Base-by-base conservation (phyloP, 306 rosid genomes). In the Casuarina glauca region DNA sequence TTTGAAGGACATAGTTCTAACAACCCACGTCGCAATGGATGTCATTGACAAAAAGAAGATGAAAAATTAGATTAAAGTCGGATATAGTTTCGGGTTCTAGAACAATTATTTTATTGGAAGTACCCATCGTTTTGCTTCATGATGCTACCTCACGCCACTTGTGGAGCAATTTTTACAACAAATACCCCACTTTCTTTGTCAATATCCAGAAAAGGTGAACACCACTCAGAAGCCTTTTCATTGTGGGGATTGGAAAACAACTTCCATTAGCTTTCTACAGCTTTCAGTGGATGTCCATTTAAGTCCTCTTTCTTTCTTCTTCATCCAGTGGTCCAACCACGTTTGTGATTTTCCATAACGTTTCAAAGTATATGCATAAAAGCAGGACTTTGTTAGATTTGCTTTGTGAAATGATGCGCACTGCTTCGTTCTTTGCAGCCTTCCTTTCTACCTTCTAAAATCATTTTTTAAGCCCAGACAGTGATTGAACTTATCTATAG, bases 211-310 rank as follows among this genome's bases (percentile, higher is more conserved):
- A 52, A 60, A 75, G 38, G 69, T 20, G 6, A 41, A 6, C 4
- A 63, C 8, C 74, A 80, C 81, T 44, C 9, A 3, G 50, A 54
- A 72, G 61, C 50, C 20, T 72, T 55, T 64, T 73, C 60, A 1
- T 66, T 77, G 75, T 73, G 79, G 78, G 82, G 85, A 82, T 57
- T 20, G 70, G 85, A 77, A 77, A 67, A 45, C 73, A 67, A 45
- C 73, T 39, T 72, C 42, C 73, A 76, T 42, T 73, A 64, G 49
- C 50, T 51, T 26, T 60, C 7, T n/a, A 9, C 43, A 45, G 35
- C 19, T 39, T 58, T 49, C 53, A 20, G 77, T 71, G 77, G 45
- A 62, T 53, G 78, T 36, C 45, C 6, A 41, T 20, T 75, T 46
- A 9, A 6, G 35, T 44, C 36, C 41, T 75, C 16, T 77, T 57